These are phyloP conservation scores for Cercospora sojina DNA, from an alignment of 2,329 filamentous ascomycete species.

Conservation along the genomic window DNA sequence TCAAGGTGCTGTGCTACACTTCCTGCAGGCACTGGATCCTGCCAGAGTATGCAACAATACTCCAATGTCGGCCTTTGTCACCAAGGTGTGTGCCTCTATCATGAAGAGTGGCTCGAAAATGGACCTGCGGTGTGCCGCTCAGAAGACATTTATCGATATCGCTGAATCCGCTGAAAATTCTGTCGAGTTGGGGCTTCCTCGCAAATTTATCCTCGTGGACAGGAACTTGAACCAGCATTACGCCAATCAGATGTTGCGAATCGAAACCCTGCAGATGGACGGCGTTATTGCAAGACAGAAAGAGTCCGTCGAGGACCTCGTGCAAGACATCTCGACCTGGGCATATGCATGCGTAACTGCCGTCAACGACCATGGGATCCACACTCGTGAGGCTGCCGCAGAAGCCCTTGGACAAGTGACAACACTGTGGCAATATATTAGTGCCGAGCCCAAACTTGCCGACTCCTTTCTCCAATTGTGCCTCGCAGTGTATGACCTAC, in stretches of 20 bases:
- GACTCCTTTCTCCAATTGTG: slow-evolving; percentile 54
- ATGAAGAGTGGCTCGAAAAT: slow-evolving; percentile 2
- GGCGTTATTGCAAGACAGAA: neutral
- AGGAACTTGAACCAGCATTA: slow-evolving; percentile 22
- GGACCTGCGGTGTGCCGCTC: slow-evolving; percentile 21
- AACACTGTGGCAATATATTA: slow-evolving; percentile 22
- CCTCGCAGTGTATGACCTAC: slow-evolving; percentile 68
- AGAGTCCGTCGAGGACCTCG: neutral
- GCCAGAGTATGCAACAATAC: neutral
- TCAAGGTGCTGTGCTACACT: slow-evolving; percentile 23
- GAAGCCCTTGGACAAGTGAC: slow-evolving; percentile 26
- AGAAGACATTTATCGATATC: slow-evolving; percentile 6
- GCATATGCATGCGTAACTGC: slow-evolving; percentile 21
- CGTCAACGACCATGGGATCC: slow-evolving; percentile 28
- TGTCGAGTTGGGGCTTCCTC: neutral
- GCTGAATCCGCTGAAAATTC: neutral
- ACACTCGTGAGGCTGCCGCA: slow-evolving; percentile 34
- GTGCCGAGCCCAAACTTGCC: slow-evolving; percentile 5
- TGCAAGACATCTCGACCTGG: slow-evolving; percentile 17
- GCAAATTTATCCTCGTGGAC: neutral
- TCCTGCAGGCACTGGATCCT: slow-evolving; percentile 19
- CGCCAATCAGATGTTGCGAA: slow-evolving; percentile 26
- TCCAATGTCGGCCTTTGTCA: slow-evolving; percentile 10
- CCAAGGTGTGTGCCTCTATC: slow-evolving; percentile 15
- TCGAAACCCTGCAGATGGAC: slow-evolving; percentile 21